phyloP scores from a whole-genome alignment of 1,139 yeast genomes.

The Eremothecium coryli region DNA sequence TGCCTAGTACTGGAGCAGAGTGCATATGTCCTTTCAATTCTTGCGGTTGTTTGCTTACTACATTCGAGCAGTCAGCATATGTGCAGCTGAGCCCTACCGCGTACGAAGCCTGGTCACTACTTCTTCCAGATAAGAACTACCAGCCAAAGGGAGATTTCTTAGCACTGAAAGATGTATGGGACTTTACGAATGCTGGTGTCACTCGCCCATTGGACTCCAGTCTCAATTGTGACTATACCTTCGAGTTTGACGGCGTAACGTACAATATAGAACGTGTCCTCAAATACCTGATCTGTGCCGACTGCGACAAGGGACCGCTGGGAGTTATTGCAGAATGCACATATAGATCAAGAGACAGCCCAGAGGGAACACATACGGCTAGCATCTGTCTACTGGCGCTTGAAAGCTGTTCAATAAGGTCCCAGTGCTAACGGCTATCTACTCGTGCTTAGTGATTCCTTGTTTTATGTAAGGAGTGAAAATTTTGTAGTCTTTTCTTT shows the following conservation, averaged over 20 bases:
- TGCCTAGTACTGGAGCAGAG: too few relatives aligned
- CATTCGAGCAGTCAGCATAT: slow-evolving; percentile 9
- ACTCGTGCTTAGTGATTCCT: too few relatives aligned
- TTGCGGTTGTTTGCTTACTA: slow-evolving; percentile 20
- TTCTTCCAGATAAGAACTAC: slow-evolving; percentile 10
- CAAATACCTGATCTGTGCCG: slow-evolving; percentile 1
- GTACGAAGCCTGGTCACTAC: slow-evolving; percentile 15
- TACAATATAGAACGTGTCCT: not conserved
- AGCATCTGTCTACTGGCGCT: slow-evolving; percentile 1
- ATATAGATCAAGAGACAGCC: not conserved
- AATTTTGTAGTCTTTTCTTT: slow-evolving; percentile 6
- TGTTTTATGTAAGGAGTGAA: too few relatives aligned
- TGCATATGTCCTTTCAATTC: slow-evolving; percentile 22
- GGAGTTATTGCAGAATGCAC: not conserved
- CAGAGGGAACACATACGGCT: not conserved
- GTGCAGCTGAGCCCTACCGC: slow-evolving; percentile 12
- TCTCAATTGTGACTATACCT: not conserved
- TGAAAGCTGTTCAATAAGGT: not conserved
- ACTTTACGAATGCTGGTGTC: slow-evolving; percentile 68
- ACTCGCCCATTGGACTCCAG: slow-evolving; percentile 37
- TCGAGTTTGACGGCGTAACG: not conserved
- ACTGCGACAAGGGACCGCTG: not conserved
- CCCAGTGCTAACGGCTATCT: too few relatives aligned
- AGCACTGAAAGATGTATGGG: slow-evolving; percentile 54
- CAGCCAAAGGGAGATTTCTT: slow-evolving; percentile 29